A percentile compares a stretch with the other conserved stretches of the same genome.
Conservation (phyloP, 169 alveolate species). For the Sarcocystis neurona region DNA sequence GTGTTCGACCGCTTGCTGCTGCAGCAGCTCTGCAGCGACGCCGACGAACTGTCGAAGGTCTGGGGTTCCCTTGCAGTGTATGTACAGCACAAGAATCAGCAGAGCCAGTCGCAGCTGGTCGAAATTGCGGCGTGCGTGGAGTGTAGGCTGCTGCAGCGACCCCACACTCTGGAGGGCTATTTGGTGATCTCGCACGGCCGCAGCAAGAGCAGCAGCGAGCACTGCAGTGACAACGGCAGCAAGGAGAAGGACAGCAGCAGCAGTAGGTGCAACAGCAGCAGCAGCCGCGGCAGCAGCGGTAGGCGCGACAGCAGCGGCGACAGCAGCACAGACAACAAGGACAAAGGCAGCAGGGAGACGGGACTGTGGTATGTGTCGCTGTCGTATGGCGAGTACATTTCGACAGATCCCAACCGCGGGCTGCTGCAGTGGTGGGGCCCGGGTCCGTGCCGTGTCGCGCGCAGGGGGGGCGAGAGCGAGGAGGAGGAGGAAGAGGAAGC, state of each 20-base stretch:
- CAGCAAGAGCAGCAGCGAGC: not conserved
- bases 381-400: conserved; percentile 18
- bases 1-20: not conserved
- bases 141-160: conserved; percentile 18
- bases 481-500: not conserved
- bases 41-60: not conserved
- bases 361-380: conserved; percentile 12
- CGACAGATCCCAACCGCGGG: not conserved
- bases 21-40: not conserved
- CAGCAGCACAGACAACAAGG: not conserved
- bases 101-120: not conserved
- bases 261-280: not conserved
- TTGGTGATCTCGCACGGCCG: not conserved
- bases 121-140: not conserved
- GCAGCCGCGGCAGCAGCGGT: not conserved
- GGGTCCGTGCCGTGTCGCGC: not conserved
- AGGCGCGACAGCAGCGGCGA: not conserved
- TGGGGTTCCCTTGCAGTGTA: not conserved
- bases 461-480: too few species aligned
- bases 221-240: not conserved
- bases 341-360: not conserved
- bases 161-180: conserved; percentile 14
- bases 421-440: conserved; percentile 31
- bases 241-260: not conserved
- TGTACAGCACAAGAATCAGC: not conserved